A percentile compares a stretch with the other conserved stretches of the same genome.
phyloP scores from a whole-genome alignment of 2,329 filamentous ascomycete genomes.

The Nigrospora sphaerica region DNA sequence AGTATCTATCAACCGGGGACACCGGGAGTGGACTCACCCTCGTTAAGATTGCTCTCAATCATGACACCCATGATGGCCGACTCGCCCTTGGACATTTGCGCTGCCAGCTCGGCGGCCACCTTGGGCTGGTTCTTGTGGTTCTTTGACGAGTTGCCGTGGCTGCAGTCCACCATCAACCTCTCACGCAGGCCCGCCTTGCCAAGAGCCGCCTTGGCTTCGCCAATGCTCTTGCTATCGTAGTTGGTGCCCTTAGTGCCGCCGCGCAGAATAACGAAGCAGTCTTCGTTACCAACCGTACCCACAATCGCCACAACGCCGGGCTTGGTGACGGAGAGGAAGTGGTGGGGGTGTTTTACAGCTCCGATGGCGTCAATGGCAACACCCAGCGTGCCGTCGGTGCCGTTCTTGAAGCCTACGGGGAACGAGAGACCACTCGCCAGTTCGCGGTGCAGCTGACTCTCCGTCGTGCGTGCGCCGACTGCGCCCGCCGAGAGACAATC shows the following conservation, averaged over 20 bases:
- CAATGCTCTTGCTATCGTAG: slow-evolving; percentile 80
- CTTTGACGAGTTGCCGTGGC: slow-evolving; percentile 92
- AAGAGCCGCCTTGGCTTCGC: slow-evolving; percentile 73
- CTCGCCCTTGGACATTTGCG: slow-evolving; percentile 82
- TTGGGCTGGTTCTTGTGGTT: slow-evolving; percentile 96
- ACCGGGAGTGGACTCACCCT: slow-evolving; percentile 50
- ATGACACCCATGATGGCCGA: slow-evolving; percentile 90
- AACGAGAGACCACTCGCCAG: slow-evolving; percentile 89
- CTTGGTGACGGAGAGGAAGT: slow-evolving; percentile 97
- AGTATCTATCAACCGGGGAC: slow-evolving; percentile 8
- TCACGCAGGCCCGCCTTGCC: slow-evolving; percentile 65
- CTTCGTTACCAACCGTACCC: slow-evolving; percentile 87
- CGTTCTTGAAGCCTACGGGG: slow-evolving; percentile 99
- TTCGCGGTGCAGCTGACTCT: slow-evolving; percentile 92
- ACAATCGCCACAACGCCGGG: slow-evolving; percentile 92
- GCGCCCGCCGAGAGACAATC: slow-evolving; percentile 89
- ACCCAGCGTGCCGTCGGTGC: slow-evolving; percentile 82
- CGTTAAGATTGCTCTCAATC: slow-evolving; percentile 97
- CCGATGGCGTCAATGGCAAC: slow-evolving; percentile 96
- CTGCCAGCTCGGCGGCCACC: slow-evolving; percentile 73
- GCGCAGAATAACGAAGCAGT: slow-evolving; percentile 93
- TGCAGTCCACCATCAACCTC: slow-evolving; percentile 95
- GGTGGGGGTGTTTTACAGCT: slow-evolving; percentile 83
- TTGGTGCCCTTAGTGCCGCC: slow-evolving; percentile 92
- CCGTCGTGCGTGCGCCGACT: slow-evolving; percentile 91